These are phyloP conservation scores for Monosporozyma solicola DNA, from an alignment of 805 yeast species.

Conservation along the genomic window DNA sequence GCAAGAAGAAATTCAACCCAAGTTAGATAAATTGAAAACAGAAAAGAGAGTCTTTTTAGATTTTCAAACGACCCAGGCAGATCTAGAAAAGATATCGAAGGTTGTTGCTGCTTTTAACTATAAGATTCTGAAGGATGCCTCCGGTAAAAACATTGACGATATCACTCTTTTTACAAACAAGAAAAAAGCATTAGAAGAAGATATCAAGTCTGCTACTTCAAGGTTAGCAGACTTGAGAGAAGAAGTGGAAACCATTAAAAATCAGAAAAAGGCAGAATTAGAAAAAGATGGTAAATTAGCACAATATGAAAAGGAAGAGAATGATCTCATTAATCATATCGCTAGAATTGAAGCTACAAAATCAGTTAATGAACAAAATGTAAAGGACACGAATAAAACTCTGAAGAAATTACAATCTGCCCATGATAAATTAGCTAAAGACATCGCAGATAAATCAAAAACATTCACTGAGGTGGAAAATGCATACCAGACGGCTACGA, in stretches of 20 bases:
- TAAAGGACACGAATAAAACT: constrained; percentile 43
- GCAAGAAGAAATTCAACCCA: constrained; percentile 87
- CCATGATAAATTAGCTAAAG: constrained; percentile 28
- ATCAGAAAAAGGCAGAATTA: constrained; percentile 47
- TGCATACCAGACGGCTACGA: constrained; percentile 38
- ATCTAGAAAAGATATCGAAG: constrained; percentile 64
- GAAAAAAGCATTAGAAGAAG: constrained; percentile 35
- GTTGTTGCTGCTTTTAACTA: constrained; percentile 75
- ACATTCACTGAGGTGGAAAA: constrained; percentile 35
- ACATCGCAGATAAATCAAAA: constrained; percentile 31
- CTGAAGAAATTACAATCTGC: constrained; percentile 28
- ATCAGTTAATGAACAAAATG: constrained; percentile 48
- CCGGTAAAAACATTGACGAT: constrained; percentile 25
- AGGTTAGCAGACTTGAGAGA: constrained; percentile 54
- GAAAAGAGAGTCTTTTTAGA: constrained; percentile 81
- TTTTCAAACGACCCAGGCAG: constrained; percentile 75
- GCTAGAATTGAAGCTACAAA: constrained; percentile 60
- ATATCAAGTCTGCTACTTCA: constrained; percentile 37
- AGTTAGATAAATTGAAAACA: constrained; percentile 64
- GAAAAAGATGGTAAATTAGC: constrained; percentile 52
- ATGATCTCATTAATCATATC: constrained; percentile 47
- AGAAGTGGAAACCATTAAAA: constrained; percentile 49
- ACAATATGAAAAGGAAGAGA: constrained; percentile 50
- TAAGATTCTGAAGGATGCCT: constrained; percentile 33
- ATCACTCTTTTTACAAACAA: constrained; percentile 7